Conservation (phyloP, 2,329 filamentous ascomycete genomes). For the Aspergillus sergii region DNA sequence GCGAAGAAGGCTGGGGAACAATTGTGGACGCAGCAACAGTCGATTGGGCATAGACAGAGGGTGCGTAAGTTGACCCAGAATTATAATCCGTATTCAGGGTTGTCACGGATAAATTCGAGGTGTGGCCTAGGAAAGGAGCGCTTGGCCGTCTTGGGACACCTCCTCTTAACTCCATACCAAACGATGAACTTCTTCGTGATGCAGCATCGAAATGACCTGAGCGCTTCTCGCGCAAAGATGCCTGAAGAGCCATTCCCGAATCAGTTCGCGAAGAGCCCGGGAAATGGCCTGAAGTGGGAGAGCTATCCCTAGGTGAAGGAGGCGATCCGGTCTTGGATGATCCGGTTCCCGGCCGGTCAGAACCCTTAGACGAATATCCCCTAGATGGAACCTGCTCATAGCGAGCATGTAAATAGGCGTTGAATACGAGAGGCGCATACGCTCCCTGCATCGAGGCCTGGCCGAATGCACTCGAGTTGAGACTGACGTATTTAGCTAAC, state of each 20-base stretch:
- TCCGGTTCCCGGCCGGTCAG: conserved; percentile 76
- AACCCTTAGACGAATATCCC: conserved; percentile 43
- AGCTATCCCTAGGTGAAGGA: conserved; percentile 62
- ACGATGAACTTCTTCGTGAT: conserved; percentile 90
- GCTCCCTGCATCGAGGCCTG: conserved; percentile 57
- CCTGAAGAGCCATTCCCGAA: conserved; percentile 83
- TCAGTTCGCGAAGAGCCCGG: conserved; percentile 83
- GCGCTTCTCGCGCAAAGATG: conserved; percentile 87
- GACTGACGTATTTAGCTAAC: conserved; percentile 80
- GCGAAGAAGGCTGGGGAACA: conserved; percentile 46
- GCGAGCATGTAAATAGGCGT: conserved; percentile 81
- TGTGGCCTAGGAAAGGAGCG: conserved; percentile 71
- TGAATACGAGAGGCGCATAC: conserved; percentile 73
- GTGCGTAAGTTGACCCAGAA: conserved; percentile 48
- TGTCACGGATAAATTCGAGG: conserved; percentile 49
- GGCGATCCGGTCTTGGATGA: conserved; percentile 56
- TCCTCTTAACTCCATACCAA: conserved; percentile 73
- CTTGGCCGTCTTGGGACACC: conserved; percentile 60
- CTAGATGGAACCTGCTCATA: conserved; percentile 58
- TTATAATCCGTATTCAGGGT: conserved; percentile 45
- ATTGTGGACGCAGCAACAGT: conserved; percentile 55
- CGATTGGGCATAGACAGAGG: conserved; percentile 54
- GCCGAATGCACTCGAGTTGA: conserved; percentile 87
- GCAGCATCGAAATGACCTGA: conserved; percentile 86
- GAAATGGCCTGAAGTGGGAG: conserved; percentile 77